Conservation (phyloP, 208 protist genomes). For the Leishmania martiniquensis region DNA sequence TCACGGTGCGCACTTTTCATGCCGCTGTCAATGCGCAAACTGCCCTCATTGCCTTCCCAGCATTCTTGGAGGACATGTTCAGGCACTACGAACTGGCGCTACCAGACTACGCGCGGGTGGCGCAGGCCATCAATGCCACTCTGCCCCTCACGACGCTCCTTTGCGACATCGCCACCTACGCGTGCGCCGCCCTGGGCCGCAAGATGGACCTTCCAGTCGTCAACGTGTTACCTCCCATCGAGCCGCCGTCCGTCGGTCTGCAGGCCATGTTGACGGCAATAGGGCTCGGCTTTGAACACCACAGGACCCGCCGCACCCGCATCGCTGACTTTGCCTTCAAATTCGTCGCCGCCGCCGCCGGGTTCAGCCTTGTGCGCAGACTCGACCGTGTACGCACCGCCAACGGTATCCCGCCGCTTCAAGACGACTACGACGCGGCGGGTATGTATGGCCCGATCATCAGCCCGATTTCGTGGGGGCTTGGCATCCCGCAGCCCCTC, state of each 20-base stretch:
- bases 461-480: conserved; percentile 45
- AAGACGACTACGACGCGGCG: conserved; percentile 37
- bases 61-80: conserved; percentile 31
- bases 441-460: conserved; percentile 52
- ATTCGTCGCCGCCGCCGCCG: conserved; percentile 9
- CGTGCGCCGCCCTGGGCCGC: conserved; percentile 33
- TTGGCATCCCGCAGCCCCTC: conserved; percentile 53
- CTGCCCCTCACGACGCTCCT: conserved; percentile 51
- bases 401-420: conserved; percentile 26
- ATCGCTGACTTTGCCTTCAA: conserved; percentile 35
- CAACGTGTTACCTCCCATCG: conserved; percentile 46
- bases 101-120: conserved; percentile 30
- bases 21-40: conserved; percentile 13
- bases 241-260: conserved; percentile 39
- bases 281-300: conserved; percentile 40
- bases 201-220: conserved; percentile 38
- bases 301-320: conserved; percentile 33
- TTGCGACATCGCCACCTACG: conserved; percentile 49
- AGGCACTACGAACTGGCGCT: conserved; percentile 44
- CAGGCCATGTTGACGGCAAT: conserved; percentile 40
- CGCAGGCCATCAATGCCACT: conserved; percentile 22
- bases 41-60: conserved; percentile 8
- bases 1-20: conserved; percentile 25
- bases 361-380: conserved; percentile 9
- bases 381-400: conserved; percentile 33